Conservation (phyloP, 208 protist species). For the Herpetomonas samuelpessoai region DNA sequence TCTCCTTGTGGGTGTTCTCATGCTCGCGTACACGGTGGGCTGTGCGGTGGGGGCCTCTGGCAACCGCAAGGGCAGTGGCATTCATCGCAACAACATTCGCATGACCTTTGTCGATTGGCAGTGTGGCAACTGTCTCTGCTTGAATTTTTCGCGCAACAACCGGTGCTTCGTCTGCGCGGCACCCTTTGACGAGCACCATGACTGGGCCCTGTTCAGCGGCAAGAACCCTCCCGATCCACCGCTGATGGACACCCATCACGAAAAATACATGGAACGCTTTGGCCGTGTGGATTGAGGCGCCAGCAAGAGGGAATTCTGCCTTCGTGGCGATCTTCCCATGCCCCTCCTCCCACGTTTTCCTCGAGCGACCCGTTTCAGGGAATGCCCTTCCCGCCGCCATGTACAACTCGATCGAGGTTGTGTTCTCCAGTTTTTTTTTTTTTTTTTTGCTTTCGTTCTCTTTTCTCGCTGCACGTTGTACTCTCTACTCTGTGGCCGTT, state of each 20-base stretch:
- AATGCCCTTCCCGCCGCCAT: too few species aligned
- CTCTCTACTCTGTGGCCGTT: neutral
- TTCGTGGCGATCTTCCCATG: too few species aligned
- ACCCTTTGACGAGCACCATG: slow-evolving; percentile 45
- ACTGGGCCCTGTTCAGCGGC: slow-evolving; percentile 53
- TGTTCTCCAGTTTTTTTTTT: too few species aligned
- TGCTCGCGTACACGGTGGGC: slow-evolving; percentile 35
- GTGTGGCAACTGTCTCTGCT: slow-evolving; percentile 50
- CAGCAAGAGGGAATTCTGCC: neutral
- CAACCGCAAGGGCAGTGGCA: slow-evolving; percentile 24
- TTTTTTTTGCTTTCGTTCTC: too few species aligned
- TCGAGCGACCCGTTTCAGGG: too few species aligned
- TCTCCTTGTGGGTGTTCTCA: slow-evolving; percentile 14
- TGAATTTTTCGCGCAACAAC: slow-evolving; percentile 68
- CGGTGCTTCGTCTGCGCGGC: slow-evolving; percentile 72
- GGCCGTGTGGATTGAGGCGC: slow-evolving; percentile 9
- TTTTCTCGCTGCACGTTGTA: too few species aligned
- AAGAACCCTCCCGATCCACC: slow-evolving; percentile 31
- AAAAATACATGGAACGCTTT: slow-evolving; percentile 36
- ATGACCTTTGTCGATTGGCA: slow-evolving; percentile 74
- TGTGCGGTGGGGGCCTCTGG: slow-evolving; percentile 33
- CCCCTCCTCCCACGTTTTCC: too few species aligned
- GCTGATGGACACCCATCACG: slow-evolving; percentile 70
- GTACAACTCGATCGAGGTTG: too few species aligned
- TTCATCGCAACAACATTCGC: slow-evolving; percentile 62